phyloP scores from a whole-genome alignment of 108 stramenopile species.

The Skeletonema menzelii region DNA sequence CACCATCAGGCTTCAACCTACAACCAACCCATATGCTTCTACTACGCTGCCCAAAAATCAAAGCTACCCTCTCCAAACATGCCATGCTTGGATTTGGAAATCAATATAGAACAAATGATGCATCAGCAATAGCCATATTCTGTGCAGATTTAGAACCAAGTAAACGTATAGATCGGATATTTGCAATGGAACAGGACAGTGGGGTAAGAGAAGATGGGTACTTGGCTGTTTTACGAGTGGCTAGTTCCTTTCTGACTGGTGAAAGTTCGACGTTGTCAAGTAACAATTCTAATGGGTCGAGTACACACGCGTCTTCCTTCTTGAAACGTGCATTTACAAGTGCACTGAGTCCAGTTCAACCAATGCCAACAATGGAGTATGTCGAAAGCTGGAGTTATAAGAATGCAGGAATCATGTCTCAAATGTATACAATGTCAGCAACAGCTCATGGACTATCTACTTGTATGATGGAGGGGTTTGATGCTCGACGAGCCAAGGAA shows the following conservation, averaged over 20 bases:
- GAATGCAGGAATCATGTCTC: slow-evolving; percentile 63
- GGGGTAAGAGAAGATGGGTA: slow-evolving; percentile 62
- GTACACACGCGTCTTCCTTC: slow-evolving; percentile 54
- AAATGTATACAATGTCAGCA: slow-evolving; percentile 65
- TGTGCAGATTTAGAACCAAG: slow-evolving; percentile 71
- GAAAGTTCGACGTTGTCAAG: slow-evolving; percentile 40
- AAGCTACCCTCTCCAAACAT: slow-evolving; percentile 53
- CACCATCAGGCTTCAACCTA: slow-evolving; percentile 84
- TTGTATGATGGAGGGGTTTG: slow-evolving; percentile 84
- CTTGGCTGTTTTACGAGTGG: slow-evolving; percentile 61
- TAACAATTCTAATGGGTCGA: not conserved
- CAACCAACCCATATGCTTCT: slow-evolving; percentile 84
- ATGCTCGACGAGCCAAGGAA: slow-evolving; percentile 63
- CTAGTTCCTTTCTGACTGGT: slow-evolving; percentile 71
- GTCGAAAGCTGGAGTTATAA: slow-evolving; percentile 79
- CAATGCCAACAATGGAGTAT: slow-evolving; percentile 76
- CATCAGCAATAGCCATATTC: slow-evolving; percentile 74
- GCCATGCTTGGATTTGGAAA: slow-evolving; percentile 85
- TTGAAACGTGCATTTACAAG: slow-evolving; percentile 60
- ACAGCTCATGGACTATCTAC: slow-evolving; percentile 70
- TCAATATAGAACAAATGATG: slow-evolving; percentile 70
- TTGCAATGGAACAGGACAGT: slow-evolving; percentile 54
- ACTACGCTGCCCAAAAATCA: slow-evolving; percentile 52
- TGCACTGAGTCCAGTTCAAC: slow-evolving; percentile 54
- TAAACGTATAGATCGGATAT: slow-evolving; percentile 68